Evolutionary conservation across 148 eudicot genomes (phyloP).

Genomic region (Camellia lanceoleosa): DNA sequence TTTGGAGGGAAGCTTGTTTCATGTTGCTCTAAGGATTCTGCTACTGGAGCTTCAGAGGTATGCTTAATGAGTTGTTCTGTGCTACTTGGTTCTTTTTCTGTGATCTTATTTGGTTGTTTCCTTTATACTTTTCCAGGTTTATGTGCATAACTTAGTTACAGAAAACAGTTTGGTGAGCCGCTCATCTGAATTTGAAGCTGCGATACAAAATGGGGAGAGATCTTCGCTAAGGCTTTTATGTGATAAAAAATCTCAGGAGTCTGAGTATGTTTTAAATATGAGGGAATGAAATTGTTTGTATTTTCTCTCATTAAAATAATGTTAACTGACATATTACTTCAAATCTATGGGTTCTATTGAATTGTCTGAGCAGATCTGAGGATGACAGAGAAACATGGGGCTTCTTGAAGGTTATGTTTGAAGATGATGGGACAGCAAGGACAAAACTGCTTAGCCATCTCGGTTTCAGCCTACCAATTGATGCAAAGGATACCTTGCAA

Average conservation of each 20-base stretch:
- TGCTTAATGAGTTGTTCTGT: neutral
- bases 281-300: neutral
- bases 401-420: conserved; percentile 95
- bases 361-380: conserved; percentile 56
- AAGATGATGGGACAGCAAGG: conserved; percentile 92
- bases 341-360: neutral
- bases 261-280: conserved; percentile 57
- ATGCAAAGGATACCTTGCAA: conserved; percentile 34
- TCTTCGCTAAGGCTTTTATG: conserved; percentile 76
- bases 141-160: conserved; percentile 67
- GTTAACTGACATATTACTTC: neutral
- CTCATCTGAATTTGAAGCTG: conserved; percentile 91
- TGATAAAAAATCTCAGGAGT: conserved; percentile 71
- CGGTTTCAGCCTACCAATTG: conserved; percentile 71
- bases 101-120: neutral
- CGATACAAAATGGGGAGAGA: conserved; percentile 82
- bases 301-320: neutral
- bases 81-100: neutral
- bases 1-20: conserved; percentile 95
- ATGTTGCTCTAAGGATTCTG: conserved; percentile 48
- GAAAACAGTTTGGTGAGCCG: conserved; percentile 74
- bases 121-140: conserved; percentile 50
- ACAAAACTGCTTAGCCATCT: conserved; percentile 83
- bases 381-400: conserved; percentile 91
- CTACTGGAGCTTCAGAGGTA: conserved; percentile 79